phyloP scores from a whole-genome alignment of 495 filamentous ascomycete species.

The Neurospora sp. region DNA sequence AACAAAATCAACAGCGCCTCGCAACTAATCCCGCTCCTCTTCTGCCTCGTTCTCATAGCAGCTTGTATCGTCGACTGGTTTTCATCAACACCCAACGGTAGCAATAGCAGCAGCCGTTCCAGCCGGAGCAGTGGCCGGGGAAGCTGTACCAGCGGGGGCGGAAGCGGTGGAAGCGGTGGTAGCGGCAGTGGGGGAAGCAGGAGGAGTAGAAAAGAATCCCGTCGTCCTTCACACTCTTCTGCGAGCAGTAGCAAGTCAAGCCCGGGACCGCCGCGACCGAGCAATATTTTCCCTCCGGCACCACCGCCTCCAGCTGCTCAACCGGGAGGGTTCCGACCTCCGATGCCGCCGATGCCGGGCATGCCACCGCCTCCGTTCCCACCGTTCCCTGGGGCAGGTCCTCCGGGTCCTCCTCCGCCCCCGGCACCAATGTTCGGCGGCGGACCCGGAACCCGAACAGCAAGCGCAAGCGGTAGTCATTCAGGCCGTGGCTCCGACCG shows the following conservation, averaged over 20 bases:
- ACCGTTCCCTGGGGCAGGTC: not conserved
- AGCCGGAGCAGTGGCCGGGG: not conserved
- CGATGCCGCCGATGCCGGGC: not conserved
- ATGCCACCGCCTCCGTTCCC: not conserved
- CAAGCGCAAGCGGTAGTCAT: not conserved
- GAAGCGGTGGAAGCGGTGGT: not conserved
- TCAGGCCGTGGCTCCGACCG: not conserved
- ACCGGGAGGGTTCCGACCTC: not conserved
- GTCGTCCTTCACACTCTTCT: not conserved
- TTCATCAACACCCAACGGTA: not conserved
- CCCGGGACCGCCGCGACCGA: not conserved
- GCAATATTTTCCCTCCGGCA: not conserved
- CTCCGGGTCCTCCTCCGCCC: not conserved
- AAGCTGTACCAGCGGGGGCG: not conserved
- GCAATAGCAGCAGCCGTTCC: not conserved
- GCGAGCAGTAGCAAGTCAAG: not conserved
- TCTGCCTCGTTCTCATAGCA: slow-evolving; percentile 10
- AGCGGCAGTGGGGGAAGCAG: not conserved
- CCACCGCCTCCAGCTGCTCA: not conserved
- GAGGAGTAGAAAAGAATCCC: not conserved
- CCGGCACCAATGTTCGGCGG: not conserved
- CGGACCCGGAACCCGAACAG: not conserved
- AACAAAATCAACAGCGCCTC: slow-evolving; percentile 19
- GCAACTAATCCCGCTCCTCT: slow-evolving; percentile 29
- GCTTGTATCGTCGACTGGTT: slow-evolving; percentile 4